Evolutionary conservation across 164 flowering plant genomes (phyloP), one percentile per base, ranked within the genome.

Genomic region (Nelumbo lutea): DNA sequence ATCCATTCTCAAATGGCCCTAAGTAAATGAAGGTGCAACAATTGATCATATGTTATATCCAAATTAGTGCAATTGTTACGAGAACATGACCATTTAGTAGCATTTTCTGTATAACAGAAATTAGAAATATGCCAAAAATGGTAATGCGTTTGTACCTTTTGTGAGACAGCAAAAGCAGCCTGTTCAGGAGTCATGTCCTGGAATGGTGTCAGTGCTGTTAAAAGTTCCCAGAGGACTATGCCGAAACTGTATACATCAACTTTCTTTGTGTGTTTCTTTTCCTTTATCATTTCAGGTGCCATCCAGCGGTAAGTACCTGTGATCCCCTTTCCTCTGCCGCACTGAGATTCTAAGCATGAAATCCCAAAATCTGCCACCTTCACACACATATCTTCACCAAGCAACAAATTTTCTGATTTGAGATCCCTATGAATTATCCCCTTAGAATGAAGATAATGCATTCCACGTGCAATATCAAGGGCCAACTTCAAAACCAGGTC

Each of bases 241-340:
- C 92, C 97, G 65, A 89, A 95, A 77, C 98, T 92, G 77, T 92
- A 95, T 43, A 95, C 97, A 77, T 95, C 98, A 61, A 92, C 94
- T 78, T 92, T 95, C 82, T 84, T 89, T 6, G 97, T 89, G 66
- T 95, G 96, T 50, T 77, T 87, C 67, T 88, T 87, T 72, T 87
- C 96, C 70, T 84, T 86, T 70, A 95, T 95, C 97, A 95, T 92
- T 78, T 95, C 98, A 48, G 98, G 97, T 45, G 98, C 98, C 98
- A 95, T 95, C 98, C 98, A 95, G 10, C 98, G 96, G 70, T 92
- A 95, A 61, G 98, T 95, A 41, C 97, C 90, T 1, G 91, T 90
- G 78, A 91, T 83, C 58, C 97, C 98, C 74, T 87, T 90, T 5
- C 85, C 83, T 78, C 85, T 88, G 10, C 86, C 90, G 72, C 96